phyloP scores from a whole-genome alignment of 2,329 filamentous ascomycete genomes.

The Alternaria gansuensis region DNA sequence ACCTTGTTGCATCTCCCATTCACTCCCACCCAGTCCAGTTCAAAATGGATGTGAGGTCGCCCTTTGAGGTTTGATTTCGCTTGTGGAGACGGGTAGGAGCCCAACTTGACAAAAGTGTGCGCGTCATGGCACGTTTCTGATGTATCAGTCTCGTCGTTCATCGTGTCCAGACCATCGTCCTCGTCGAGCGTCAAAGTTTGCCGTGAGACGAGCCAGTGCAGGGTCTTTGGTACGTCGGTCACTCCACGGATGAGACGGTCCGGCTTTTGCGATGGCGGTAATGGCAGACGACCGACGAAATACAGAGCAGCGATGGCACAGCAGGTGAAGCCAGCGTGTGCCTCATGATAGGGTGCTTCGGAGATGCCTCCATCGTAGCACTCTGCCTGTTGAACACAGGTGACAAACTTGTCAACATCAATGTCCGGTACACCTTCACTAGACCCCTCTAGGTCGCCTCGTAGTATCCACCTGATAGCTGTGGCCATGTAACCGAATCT shows the following conservation, averaged over 20 bases:
- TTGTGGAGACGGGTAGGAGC: slow-evolving; percentile 36
- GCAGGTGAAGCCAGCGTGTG: slow-evolving; percentile 90
- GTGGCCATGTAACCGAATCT: slow-evolving; percentile 88
- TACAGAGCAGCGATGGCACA: slow-evolving; percentile 82
- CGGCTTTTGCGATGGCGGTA: slow-evolving; percentile 29
- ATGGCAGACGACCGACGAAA: slow-evolving; percentile 71
- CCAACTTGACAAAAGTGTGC: slow-evolving; percentile 51
- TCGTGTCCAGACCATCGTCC: slow-evolving; percentile 54
- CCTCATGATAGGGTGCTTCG: slow-evolving; percentile 80
- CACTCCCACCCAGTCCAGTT: slow-evolving; percentile 72
- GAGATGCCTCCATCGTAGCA: slow-evolving; percentile 86
- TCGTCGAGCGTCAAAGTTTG: slow-evolving; percentile 57
- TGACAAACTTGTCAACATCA: slow-evolving; percentile 72
- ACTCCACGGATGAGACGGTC: slow-evolving; percentile 48
- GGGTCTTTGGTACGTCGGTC: slow-evolving; percentile 50
- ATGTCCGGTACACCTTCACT: slow-evolving; percentile 73
- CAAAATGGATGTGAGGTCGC: slow-evolving; percentile 70
- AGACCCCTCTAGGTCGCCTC: slow-evolving; percentile 65
- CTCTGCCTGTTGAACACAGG: slow-evolving; percentile 73
- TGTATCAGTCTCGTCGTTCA: slow-evolving; percentile 51
- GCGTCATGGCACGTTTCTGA: slow-evolving; percentile 53
- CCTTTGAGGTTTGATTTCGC: slow-evolving; percentile 45
- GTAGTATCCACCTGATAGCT: slow-evolving; percentile 81
- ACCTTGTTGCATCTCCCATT: slow-evolving; percentile 92
- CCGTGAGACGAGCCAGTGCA: slow-evolving; percentile 59